phyloP scores from a whole-genome alignment of 441 rosid species.

The Populus trichocarpa region DNA sequence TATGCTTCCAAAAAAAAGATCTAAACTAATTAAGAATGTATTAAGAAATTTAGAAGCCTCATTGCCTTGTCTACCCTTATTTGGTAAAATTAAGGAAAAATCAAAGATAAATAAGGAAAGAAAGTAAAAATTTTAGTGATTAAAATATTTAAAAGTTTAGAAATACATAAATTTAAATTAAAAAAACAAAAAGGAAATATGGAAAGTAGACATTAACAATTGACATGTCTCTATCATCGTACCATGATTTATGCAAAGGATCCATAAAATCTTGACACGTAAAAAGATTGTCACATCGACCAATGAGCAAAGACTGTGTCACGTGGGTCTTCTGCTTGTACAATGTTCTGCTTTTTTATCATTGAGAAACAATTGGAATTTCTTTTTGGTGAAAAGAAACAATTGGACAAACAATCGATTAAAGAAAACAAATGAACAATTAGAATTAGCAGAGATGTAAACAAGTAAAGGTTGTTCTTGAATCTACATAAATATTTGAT shows the following conservation, averaged over 20 bases:
- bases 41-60: not conserved
- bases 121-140: not conserved
- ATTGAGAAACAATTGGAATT: not conserved
- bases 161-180: not conserved
- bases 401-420: not conserved
- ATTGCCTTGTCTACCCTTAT: no score
- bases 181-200: not conserved
- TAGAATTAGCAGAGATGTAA: no score
- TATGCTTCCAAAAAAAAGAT: not conserved
- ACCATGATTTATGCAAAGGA: slow-evolving; percentile 19
- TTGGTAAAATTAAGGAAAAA: not conserved
- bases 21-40: not conserved
- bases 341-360: not conserved
- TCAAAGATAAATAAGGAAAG: not conserved
- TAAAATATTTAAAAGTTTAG: not conserved
- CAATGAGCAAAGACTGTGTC: slow-evolving; percentile 1
- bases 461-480: no score
- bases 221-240: slow-evolving; percentile 25
- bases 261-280: slow-evolving; percentile 16
- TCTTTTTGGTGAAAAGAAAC: not conserved
- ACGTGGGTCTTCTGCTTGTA: slow-evolving; percentile 19
- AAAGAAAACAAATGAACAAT: not conserved
- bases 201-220: not conserved
- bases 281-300: not conserved
- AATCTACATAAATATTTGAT: no score